These are phyloP conservation scores for Sclerotinia trifoliorum DNA, from an alignment of 2,329 filamentous ascomycete species.

Conservation along the genomic window DNA sequence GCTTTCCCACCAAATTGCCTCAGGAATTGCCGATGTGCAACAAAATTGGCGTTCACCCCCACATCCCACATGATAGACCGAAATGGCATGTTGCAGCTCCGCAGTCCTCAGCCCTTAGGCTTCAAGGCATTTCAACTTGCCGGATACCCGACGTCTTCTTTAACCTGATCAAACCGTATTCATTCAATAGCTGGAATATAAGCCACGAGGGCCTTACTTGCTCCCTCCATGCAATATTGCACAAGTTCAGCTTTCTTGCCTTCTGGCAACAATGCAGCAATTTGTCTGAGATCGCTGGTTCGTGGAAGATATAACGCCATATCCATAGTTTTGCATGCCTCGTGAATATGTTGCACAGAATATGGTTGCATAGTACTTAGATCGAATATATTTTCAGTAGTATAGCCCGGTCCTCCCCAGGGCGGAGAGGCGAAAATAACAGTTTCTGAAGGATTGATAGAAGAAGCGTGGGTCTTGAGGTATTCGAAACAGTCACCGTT, in stretches of 20 bases:
- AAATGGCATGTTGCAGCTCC: not conserved
- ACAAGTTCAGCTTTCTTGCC: conserved; percentile 66
- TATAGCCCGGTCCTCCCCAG: conserved; percentile 70
- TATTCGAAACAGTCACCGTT: conserved; percentile 75
- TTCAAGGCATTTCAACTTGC: not conserved
- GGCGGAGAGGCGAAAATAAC: conserved; percentile 71
- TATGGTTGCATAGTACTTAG: conserved; percentile 88
- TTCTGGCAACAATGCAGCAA: conserved; percentile 57
- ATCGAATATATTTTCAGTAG: conserved; percentile 71
- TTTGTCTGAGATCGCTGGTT: conserved; percentile 77
- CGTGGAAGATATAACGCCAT: conserved; percentile 81
- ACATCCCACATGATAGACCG: not conserved
- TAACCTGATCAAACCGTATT: not conserved
- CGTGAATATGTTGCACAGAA: conserved; percentile 61
- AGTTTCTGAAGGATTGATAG: conserved; percentile 34
- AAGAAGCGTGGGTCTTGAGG: conserved; percentile 26
- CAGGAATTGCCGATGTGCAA: conserved; percentile 20
- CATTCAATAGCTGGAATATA: conserved; percentile 49
- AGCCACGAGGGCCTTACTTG: conserved; percentile 77
- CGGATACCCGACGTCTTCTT: not conserved
- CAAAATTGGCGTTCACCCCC: conserved; percentile 17
- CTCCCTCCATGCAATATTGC: conserved; percentile 89
- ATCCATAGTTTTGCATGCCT: conserved; percentile 58
- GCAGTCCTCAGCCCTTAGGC: not conserved
- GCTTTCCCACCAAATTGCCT: conserved; percentile 1